These are phyloP conservation scores for Wickerhamomyces xylosicus DNA, from an alignment of 805 yeast genomes.

Conservation along the genomic window DNA sequence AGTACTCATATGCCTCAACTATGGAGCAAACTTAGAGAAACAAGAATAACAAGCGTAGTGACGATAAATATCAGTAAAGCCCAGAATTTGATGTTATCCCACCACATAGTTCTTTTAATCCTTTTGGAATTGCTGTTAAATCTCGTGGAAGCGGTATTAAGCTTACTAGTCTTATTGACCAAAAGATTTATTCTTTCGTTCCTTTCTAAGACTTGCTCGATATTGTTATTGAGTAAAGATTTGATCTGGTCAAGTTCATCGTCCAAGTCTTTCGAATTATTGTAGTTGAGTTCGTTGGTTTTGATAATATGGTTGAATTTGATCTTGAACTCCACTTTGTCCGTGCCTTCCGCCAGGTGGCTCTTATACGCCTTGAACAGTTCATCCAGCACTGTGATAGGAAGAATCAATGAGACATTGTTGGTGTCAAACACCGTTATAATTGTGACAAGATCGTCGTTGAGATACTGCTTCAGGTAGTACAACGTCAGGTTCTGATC, in stretches of 20 bases:
- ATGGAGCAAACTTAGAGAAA: neutral
- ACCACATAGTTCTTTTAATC: slow-evolving; percentile 46
- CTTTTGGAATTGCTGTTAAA: slow-evolving; percentile 43
- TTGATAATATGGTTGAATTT: slow-evolving; percentile 47
- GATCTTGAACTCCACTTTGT: slow-evolving; percentile 40
- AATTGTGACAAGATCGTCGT: neutral
- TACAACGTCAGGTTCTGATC: neutral
- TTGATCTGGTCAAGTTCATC: slow-evolving; percentile 48
- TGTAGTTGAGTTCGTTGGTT: slow-evolving; percentile 36
- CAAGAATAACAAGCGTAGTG: neutral
- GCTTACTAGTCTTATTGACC: slow-evolving; percentile 51
- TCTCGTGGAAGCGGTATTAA: slow-evolving; percentile 41
- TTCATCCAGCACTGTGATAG: slow-evolving; percentile 13
- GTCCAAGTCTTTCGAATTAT: slow-evolving; percentile 18
- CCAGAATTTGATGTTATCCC: slow-evolving; percentile 37
- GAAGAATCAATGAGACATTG: neutral
- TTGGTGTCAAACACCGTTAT: neutral
- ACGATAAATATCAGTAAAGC: slow-evolving; percentile 4
- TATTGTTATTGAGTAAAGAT: slow-evolving; percentile 48
- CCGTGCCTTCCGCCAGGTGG: neutral
- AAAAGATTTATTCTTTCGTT: slow-evolving; percentile 48
- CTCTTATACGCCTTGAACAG: slow-evolving; percentile 33
- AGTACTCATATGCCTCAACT: neutral
- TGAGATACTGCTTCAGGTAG: neutral
- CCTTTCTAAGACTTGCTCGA: slow-evolving; percentile 45